Conservation (phyloP, 208 protist genomes). For the Phytomonas sp. region DNA sequence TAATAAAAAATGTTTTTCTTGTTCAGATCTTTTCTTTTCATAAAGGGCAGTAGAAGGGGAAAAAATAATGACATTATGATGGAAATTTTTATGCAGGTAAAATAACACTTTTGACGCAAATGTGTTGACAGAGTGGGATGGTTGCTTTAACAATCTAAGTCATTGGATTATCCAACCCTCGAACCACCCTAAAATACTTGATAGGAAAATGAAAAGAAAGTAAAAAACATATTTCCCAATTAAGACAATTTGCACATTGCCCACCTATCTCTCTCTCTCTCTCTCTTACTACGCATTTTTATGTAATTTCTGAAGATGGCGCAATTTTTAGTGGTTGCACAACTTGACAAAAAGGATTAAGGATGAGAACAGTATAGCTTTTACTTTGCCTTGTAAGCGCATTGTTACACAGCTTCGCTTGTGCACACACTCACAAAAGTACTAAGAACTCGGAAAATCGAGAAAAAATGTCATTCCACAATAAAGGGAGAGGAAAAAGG, state of each 20-base stretch:
- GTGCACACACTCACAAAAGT: slow-evolving; percentile 1
- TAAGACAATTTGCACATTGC: no score
- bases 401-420: background rate
- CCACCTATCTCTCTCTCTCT: background rate
- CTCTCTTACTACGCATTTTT: background rate
- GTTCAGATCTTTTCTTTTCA: background rate
- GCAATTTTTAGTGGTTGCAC: background rate
- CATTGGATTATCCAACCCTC: background rate
- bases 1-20: slow-evolving; percentile 4
- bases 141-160: background rate
- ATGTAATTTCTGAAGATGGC: background rate
- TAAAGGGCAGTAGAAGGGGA: background rate
- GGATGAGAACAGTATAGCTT: background rate
- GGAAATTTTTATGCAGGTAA: slow-evolving; percentile 1
- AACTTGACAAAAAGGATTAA: background rate
- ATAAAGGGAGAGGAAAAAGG: slow-evolving; percentile 11
- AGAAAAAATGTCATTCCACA: slow-evolving; percentile 8
- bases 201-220: slow-evolving; percentile 7
- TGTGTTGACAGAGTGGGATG: slow-evolving; percentile 1
- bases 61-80: slow-evolving; percentile 9
- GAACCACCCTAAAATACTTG: background rate
- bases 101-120: slow-evolving; percentile 9
- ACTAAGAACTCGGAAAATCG: background rate
- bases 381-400: background rate
- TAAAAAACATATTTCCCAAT: slow-evolving; percentile 9